Evolutionary conservation across 2,329 filamentous ascomycete species (phyloP), one percentile per base, ranked within the genome.

Genomic region (Fusarium siculi): DNA sequence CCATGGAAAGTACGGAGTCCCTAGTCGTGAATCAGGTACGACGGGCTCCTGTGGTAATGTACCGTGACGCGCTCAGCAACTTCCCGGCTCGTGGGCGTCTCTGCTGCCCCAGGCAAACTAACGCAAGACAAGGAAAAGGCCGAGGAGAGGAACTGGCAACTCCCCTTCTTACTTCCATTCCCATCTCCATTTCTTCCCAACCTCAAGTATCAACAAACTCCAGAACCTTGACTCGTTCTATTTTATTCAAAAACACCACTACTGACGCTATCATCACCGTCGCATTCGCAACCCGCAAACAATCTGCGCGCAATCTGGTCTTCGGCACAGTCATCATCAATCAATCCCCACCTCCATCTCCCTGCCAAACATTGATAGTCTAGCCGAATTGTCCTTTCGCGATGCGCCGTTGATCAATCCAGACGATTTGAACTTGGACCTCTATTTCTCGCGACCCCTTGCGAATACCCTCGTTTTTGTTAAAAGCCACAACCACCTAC

Each of bases 11-110:
- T 52, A 36, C 32, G 18, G 32, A 52, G 32, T 52, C 49, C 32
- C 49, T 52, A 61, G 58, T 52, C 58, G 63, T 73, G 66, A 66
- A 70, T 61, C 66, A 57, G 53, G 55, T 58, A 58, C 55, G 42
- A 50, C n/a, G 23, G 68, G 67, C 56, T 62, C 69, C 56, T 68
- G 58, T 68, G 56, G 63, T 69, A 46, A 49, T 73, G 70, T 69
- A 74, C 70, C 64, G 68, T 72, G 74, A 78, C 76, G 76, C 76
- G 76, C 75, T 69, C 62, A 76, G 73, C 73, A 58, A 59, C 63
- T 52, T 75, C 66, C 67, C 36, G 60, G 66, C 73, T 69, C 69
- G 63, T 72, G 64, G 73, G 74, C 68, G 73, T 72, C 73, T 72
- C 63, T 67, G 65, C 60, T 61, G 66, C 52, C 66, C 66, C 66